Conservation (phyloP, 1,284 basidiomycete species). For the Heliocybe sulcata region DNA sequence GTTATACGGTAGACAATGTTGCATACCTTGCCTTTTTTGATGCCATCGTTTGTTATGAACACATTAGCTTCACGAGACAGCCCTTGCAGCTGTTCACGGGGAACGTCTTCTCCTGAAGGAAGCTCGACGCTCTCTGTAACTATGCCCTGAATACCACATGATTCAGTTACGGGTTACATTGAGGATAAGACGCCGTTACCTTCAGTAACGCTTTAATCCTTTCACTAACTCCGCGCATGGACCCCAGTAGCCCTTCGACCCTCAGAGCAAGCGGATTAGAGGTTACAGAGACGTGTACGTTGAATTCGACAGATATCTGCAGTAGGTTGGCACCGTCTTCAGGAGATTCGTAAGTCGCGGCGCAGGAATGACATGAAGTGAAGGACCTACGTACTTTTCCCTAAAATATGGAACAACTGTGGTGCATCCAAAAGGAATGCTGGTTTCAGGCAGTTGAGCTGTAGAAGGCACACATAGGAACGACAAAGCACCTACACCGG, state of each 20-base stretch:
- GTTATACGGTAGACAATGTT: conserved; percentile 2
- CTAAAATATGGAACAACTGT: conserved; percentile 65
- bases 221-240: conserved; percentile 35
- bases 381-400: conserved; percentile 44
- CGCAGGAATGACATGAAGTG: conserved; percentile 5
- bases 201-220: conserved; percentile 40
- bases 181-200: conserved; percentile 24
- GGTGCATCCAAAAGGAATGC: conserved; percentile 48
- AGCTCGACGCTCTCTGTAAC: conserved; percentile 39
- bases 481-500: conserved; percentile 33
- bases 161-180: background rate
- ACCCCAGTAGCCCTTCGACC: conserved; percentile 47
- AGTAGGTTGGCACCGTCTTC: conserved; percentile 60
- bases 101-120: conserved; percentile 35
- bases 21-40: conserved; percentile 35
- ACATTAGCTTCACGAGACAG: conserved; percentile 64
- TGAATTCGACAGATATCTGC: conserved; percentile 47
- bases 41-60: conserved; percentile 44
- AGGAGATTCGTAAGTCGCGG: too few relatives aligned
- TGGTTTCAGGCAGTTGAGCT: conserved; percentile 17
- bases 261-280: conserved; percentile 47
- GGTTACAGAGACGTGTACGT: conserved; percentile 55
- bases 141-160: conserved; percentile 20
- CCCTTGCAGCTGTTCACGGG: conserved; percentile 40
- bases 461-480: background rate